These are phyloP conservation scores for Sporothrix phasma DNA, from an alignment of 2,329 filamentous ascomycete species.

Conservation along the genomic window DNA sequence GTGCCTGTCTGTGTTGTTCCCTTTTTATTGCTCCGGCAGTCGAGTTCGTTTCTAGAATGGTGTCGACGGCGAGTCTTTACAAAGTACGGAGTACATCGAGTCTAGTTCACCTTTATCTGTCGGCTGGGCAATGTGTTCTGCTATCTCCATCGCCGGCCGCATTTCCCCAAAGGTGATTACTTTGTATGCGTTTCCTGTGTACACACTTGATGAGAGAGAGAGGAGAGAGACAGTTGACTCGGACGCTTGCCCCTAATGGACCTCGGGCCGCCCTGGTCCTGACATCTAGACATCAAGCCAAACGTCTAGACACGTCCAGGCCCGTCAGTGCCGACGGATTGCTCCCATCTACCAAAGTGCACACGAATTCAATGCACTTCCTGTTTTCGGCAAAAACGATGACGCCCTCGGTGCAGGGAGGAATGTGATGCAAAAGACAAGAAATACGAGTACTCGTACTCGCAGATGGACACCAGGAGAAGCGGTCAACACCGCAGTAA, in stretches of 20 bases:
- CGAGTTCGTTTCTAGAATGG: not conserved
- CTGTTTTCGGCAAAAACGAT: not conserved
- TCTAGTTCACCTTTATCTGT: no score
- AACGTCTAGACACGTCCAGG: not conserved
- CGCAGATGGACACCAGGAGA: not conserved
- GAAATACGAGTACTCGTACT: no score
- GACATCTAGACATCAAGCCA: not conserved
- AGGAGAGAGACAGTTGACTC: no score
- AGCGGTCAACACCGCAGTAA: not conserved
- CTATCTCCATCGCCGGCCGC: no score
- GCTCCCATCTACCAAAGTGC: not conserved
- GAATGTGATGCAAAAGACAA: not conserved
- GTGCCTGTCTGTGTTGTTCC: not conserved
- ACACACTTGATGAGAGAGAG: no score
- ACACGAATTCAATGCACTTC: not conserved
- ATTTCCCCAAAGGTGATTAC: no score
- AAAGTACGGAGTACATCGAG: no score
- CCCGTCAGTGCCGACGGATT: not conserved
- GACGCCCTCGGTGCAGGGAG: not conserved
- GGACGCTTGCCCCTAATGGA: no score
- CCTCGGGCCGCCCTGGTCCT: no score
- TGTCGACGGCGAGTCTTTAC: no score
- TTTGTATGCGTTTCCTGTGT: no score
- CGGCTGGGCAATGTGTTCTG: no score
- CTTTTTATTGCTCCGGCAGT: not conserved